Evolutionary conservation across 768 basidiomycete species (phyloP).

Genomic region (Boletus barrowsii): DNA sequence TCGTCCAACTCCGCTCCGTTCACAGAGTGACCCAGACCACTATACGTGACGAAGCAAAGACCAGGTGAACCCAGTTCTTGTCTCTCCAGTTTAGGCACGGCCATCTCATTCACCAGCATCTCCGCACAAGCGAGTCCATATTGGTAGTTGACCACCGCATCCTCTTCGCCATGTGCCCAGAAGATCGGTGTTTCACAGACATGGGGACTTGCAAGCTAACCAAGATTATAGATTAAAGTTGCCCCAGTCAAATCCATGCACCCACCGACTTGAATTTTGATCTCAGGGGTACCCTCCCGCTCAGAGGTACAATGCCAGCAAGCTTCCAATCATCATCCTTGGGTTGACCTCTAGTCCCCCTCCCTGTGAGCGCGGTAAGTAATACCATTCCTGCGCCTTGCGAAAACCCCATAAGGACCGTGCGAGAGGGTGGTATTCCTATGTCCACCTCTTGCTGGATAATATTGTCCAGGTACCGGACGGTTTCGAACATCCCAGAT

Average conservation of each 20-base stretch:
- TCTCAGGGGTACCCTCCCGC: not conserved
- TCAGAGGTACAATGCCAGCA: not conserved
- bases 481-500: not conserved
- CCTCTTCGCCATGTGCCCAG: not conserved
- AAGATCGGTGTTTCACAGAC: not conserved
- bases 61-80: not conserved
- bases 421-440: not conserved
- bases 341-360: not conserved
- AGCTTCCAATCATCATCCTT: not conserved
- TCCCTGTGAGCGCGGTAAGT: constrained; percentile 4
- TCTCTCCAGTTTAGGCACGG: not conserved
- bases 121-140: not conserved
- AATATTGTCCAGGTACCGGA: not conserved
- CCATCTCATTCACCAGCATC: not conserved
- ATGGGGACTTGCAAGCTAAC: not conserved
- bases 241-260: not conserved
- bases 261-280: not conserved
- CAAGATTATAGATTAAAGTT: not conserved
- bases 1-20: not conserved
- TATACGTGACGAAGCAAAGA: constrained; percentile 1
- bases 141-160: not conserved
- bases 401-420: not conserved
- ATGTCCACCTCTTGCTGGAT: not conserved
- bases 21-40: not conserved
- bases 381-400: constrained; percentile 4